A percentile compares a stretch with the other conserved stretches of the same genome.
phyloP scores from a whole-genome alignment of 2,329 filamentous ascomycete species.

The Claviceps sp. region DNA sequence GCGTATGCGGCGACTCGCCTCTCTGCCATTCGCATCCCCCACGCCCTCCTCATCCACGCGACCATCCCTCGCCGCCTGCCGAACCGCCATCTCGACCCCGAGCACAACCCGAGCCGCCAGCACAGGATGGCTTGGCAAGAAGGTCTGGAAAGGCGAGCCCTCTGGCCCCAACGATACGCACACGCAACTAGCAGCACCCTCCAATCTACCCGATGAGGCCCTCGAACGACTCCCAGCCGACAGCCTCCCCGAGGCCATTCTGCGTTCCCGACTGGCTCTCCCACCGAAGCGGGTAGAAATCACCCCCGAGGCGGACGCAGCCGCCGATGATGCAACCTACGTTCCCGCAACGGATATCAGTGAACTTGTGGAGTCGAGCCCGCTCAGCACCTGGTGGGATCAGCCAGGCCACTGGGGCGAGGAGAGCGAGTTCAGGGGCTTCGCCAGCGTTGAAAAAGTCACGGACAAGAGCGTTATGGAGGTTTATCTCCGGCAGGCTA shows the following conservation, averaged over 20 bases:
- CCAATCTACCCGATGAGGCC: conserved; percentile 20
- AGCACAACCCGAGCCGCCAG: conserved; percentile 17
- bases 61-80: conserved; percentile 14
- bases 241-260: conserved; percentile 14
- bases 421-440: conserved; percentile 31
- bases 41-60: conserved; percentile 12
- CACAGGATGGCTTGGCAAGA: conserved; percentile 25
- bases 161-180: conserved; percentile 27
- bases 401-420: conserved; percentile 36
- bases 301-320: conserved; percentile 16
- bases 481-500: conserved; percentile 34
- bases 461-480: conserved; percentile 32
- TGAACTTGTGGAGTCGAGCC: conserved; percentile 33
- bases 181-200: conserved; percentile 17
- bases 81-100: conserved; percentile 22
- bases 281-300: conserved; percentile 9
- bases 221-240: conserved; percentile 10
- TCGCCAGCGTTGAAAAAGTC: conserved; percentile 26
- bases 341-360: conserved; percentile 31
- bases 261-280: conserved; percentile 18
- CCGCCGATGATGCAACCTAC: conserved; percentile 27
- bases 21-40: conserved; percentile 15
- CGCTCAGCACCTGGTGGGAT: conserved; percentile 40
- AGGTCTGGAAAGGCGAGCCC: conserved; percentile 27
- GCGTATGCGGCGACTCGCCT: conserved; percentile 21